Percentiles rank a stretch among this genome's conserved stretches.
These are phyloP conservation scores for Pneumocystis carinii DNA, from an alignment of 1,139 yeast species.

Conservation along the genomic window DNA sequence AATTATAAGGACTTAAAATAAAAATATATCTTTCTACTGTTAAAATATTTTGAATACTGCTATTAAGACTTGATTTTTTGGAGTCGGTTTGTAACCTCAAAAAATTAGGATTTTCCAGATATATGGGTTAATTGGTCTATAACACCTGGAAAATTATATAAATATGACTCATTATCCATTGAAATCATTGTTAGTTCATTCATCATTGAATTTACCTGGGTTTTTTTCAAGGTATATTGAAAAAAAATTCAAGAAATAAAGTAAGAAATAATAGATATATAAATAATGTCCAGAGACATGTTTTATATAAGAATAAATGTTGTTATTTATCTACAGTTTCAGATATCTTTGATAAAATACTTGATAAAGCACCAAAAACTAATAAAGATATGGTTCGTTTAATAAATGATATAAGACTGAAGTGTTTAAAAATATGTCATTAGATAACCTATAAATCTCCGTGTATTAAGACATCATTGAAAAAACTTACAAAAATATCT, in stretches of 20 bases:
- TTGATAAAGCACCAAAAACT: neutral
- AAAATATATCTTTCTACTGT: too few species aligned
- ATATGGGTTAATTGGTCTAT: too few species aligned
- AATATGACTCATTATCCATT: neutral
- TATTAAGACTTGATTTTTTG: too few species aligned
- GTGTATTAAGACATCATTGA: slow-evolving; percentile 7
- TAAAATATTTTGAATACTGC: too few species aligned
- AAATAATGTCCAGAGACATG: neutral
- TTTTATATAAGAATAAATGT: neutral
- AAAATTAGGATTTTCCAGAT: too few species aligned
- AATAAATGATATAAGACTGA: neutral
- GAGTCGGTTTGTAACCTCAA: too few species aligned
- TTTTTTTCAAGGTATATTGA: neutral
- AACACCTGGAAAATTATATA: too few species aligned
- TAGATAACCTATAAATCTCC: neutral
- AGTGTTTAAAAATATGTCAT: neutral
- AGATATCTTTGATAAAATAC: neutral
- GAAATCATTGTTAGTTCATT: neutral
- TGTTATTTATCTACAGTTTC: neutral
- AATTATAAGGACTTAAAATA: too few species aligned
- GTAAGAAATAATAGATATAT: neutral
- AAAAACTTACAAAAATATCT: slow-evolving; percentile 11
- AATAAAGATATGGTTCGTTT: neutral
- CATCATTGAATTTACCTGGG: neutral
- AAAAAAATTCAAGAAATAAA: neutral